Evolutionary conservation across 768 basidiomycete species (phyloP).

Genomic region (Mycena polygramma): DNA sequence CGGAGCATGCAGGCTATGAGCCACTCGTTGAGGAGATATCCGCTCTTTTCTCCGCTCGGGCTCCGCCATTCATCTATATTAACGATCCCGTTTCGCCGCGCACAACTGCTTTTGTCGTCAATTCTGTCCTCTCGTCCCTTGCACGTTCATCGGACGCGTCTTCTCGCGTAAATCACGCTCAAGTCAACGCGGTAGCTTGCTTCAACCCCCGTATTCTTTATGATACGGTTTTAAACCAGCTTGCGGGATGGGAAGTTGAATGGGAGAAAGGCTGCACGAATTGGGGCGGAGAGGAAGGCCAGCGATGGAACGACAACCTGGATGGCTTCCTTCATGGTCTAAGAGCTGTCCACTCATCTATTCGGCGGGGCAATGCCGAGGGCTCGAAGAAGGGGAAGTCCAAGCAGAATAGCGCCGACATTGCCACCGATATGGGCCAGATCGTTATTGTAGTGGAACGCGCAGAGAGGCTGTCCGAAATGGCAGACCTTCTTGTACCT

Average conservation of each 20-base stretch:
- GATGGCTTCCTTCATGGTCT: conserved; percentile 82
- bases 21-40: conserved; percentile 45
- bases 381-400: conserved; percentile 39
- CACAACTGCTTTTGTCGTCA: conserved; percentile 60
- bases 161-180: conserved; percentile 55
- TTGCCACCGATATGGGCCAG: conserved; percentile 46
- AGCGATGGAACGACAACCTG: conserved; percentile 72
- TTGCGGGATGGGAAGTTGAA: conserved; percentile 66
- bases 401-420: conserved; percentile 21
- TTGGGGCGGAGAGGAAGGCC: conserved; percentile 60
- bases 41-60: conserved; percentile 53
- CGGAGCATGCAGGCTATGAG: conserved; percentile 35
- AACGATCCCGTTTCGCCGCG: conserved; percentile 67
- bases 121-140: conserved; percentile 49
- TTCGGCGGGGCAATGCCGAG: conserved; percentile 34
- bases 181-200: conserved; percentile 69
- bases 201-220: conserved; percentile 75
- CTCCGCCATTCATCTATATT: conserved; percentile 78
- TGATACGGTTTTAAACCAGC: conserved; percentile 72
- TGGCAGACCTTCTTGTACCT: conserved; percentile 78
- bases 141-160: conserved; percentile 39
- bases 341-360: conserved; percentile 50
- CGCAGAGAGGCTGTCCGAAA: conserved; percentile 73
- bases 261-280: conserved; percentile 75
- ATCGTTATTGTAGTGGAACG: conserved; percentile 75